Base-by-base conservation (phyloP, 1,284 basidiomycete species). In the Amylostereum areolatum region DNA sequence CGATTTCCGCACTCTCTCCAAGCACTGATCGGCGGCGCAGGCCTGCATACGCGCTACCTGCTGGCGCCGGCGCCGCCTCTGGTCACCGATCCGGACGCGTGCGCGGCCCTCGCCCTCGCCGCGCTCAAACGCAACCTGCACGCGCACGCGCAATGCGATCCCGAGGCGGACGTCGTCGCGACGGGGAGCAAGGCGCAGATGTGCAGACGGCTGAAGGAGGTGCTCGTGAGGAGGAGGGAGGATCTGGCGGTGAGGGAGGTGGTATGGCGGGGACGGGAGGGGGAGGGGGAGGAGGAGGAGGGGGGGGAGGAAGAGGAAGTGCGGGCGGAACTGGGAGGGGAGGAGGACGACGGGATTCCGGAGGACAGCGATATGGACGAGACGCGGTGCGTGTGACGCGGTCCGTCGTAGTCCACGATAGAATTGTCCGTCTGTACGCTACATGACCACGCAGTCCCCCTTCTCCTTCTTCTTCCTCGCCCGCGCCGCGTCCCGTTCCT, bases 71-170 rank as follows among this genome's bases (percentile, higher is more conserved):
- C 50, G 0, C 68, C 79, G 1, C 79, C 81, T 3, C 67, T 83
- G 30, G 71, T 83, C 50, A 62, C 61, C 10, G 66, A 74, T 47
- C 73, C 78, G 4, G 53, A 56, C 5, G 54, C 66, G 7, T 78
- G 75, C 52, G 44, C 57, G 7, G 57, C 62, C 4, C 67, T 84
- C 9, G 73, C 77, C 9, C 52, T 59, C 5, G 63, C 66, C 0
- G 78, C 75, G 1, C 65, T 85, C 31, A 71, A 72, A 55, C 67
- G 74, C 12, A 85, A 85, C 57, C 70, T 85, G 5, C 64, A 65
- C 18, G 81, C 72, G 2, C 81, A 85, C 58, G 62, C 64, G 1
- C 54, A 47, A 6, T 55, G 58, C 52, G 66, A 73, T 49, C 36
- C 56, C 4, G 49, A 42, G 25, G 24, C 30, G 7, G 25, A 18